A percentile compares a stretch with the other conserved stretches of the same genome.
These are phyloP conservation scores for Monilinia polystroma DNA, from an alignment of 2,329 filamentous ascomycete species.

Conservation along the genomic window DNA sequence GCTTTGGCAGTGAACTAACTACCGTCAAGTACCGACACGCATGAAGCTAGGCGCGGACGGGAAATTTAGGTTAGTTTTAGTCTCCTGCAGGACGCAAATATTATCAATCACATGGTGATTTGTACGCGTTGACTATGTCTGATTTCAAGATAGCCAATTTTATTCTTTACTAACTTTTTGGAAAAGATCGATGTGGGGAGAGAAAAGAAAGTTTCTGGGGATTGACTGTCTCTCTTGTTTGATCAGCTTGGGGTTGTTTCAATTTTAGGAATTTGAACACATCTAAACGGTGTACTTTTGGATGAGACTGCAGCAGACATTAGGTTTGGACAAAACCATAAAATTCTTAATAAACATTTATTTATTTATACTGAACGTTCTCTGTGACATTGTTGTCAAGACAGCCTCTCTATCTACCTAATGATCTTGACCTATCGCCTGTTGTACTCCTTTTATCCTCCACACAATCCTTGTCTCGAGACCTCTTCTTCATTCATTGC, in stretches of 20 bases:
- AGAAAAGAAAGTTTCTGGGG: background rate
- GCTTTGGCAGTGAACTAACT: background rate
- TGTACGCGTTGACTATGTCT: background rate
- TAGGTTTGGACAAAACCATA: background rate
- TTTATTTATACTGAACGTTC: background rate
- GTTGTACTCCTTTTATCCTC: conserved; percentile 2
- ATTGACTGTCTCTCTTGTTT: background rate
- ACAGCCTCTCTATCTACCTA: background rate
- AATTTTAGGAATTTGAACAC: background rate
- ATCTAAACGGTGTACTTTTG: too few relatives aligned
- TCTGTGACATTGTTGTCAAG: background rate
- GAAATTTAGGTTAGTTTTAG: background rate
- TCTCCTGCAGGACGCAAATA: conserved; percentile 11
- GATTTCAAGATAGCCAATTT: background rate
- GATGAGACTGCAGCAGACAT: background rate
- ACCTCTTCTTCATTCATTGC: conserved; percentile 12
- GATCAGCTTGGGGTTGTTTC: background rate
- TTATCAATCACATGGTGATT: conserved; percentile 4
- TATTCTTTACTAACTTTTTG: background rate
- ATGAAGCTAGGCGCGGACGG: conserved; percentile 5
- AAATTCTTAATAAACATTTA: background rate
- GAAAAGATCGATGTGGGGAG: background rate
- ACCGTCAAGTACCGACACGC: conserved; percentile 11
- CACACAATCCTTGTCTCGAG: conserved; percentile 16
- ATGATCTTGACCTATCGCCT: background rate